These are phyloP conservation scores for Kluyveromyces dobzhanskii DNA, from an alignment of 805 yeast species.

Conservation along the genomic window DNA sequence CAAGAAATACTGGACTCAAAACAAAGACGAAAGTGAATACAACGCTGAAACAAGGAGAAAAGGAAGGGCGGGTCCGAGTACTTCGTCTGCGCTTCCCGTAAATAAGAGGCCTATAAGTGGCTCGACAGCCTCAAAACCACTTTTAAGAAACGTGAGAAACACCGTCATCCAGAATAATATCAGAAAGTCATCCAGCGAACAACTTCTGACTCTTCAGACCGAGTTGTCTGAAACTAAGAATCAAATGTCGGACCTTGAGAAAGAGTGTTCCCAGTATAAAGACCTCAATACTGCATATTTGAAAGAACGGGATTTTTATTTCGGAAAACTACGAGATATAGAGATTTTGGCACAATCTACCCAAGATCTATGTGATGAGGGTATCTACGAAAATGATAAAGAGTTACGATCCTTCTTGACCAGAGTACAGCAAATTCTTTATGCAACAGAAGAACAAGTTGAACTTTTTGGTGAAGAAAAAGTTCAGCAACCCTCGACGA, in stretches of 20 bases:
- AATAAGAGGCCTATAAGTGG: not conserved
- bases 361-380: conserved; percentile 41
- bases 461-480: conserved; percentile 39
- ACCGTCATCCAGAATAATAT: not conserved
- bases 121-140: not conserved
- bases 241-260: conserved; percentile 27
- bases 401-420: conserved; percentile 38
- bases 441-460: conserved; percentile 79
- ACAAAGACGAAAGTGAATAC: conserved; percentile 58
- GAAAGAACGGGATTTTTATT: conserved; percentile 84
- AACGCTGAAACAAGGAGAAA: conserved; percentile 59
- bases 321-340: conserved; percentile 79
- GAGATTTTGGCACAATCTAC: conserved; percentile 70
- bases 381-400: conserved; percentile 26
- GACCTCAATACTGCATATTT: conserved; percentile 58
- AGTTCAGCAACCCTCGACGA: conserved; percentile 7
- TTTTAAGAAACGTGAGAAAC: not conserved
- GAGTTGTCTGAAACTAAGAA: conserved; percentile 41
- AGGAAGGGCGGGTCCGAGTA: conserved; percentile 17
- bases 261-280: conserved; percentile 49
- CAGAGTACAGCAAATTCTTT: conserved; percentile 68
- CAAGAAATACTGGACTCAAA: conserved; percentile 71
- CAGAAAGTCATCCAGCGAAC: conserved; percentile 22
- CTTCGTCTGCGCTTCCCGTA: conserved; percentile 6
- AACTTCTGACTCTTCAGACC: conserved; percentile 28